phyloP scores from a whole-genome alignment of 768 basidiomycete species.

The Mycena galericulata region DNA sequence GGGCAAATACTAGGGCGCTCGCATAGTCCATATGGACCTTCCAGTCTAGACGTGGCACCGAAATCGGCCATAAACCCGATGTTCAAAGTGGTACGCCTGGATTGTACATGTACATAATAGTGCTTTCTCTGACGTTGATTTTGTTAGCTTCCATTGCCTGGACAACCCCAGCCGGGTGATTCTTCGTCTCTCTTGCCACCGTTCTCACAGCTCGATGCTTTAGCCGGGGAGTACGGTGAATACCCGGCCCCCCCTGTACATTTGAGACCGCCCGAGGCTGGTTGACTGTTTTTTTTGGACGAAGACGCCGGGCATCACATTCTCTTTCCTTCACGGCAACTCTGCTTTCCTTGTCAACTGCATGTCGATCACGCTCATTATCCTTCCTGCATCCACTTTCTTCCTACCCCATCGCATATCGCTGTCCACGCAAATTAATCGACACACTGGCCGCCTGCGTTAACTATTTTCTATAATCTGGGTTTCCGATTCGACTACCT shows the following conservation, averaged over 20 bases:
- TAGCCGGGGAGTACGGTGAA: constrained; percentile 77
- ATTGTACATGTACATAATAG: constrained; percentile 48
- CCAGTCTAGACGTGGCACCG: constrained; percentile 70
- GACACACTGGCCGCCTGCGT: constrained; percentile 24
- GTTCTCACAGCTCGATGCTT: constrained; percentile 85
- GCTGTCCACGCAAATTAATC: constrained; percentile 31
- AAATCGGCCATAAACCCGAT: constrained; percentile 86
- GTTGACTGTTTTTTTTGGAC: constrained; percentile 46
- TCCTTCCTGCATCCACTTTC: constrained; percentile 29
- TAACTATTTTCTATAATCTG: constrained; percentile 30
- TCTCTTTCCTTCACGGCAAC: constrained; percentile 36
- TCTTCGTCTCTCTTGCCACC: constrained; percentile 73
- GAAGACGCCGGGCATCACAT: constrained; percentile 34
- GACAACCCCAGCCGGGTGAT: constrained; percentile 51
- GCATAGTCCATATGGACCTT: constrained; percentile 63
- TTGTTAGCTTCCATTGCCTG: constrained; percentile 65
- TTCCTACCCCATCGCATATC: constrained; percentile 32
- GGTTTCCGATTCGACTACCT: constrained; percentile 31
- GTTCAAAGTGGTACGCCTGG: constrained; percentile 85
- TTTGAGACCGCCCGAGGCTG: constrained; percentile 64
- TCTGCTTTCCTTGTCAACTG: constrained; percentile 23
- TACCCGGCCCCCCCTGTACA: constrained; percentile 80
- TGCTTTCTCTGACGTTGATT: constrained; percentile 13
- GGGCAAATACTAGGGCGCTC: constrained; percentile 49
- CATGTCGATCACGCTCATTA: constrained; percentile 42